Evolutionary conservation across 352 stramenopile species (phyloP), one percentile per base, ranked within the genome.

Genomic region (Pythium coloratum): DNA sequence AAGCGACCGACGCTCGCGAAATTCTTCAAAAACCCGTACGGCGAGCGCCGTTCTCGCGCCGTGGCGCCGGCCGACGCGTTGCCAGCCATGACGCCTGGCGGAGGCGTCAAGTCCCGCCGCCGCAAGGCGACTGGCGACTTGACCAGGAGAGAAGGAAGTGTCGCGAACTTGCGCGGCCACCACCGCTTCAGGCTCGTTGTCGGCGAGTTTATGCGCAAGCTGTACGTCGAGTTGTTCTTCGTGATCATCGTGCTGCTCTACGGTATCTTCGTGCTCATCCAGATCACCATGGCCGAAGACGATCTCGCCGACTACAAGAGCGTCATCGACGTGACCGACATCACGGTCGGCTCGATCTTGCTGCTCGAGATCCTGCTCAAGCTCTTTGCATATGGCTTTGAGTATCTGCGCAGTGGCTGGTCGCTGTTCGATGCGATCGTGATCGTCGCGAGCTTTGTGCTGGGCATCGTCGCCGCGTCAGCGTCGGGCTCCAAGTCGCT

Each of bases 201-300:
- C 6, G 86, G 86, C 61, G 81, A 91, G 59, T 94, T 94, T 65
- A 92, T 96, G 83, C 82, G 81, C 32, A 76, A 89, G 63, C 73
- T 96, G 4, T 88, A 88, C 67, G 88, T 96, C 28, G 85, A 96
- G 69, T 65, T 95, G 28, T 96, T 96, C 62, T 96, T 96, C 69
- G 85, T 93, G 40, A 91, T 94, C 74, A 92, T 95, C 69, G 84
- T 96, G 58, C 77, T 96, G 30, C 77, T 75, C 63, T 94, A 96
- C 70, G 88, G 88, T 32, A 73, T 89, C 40, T 94, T 96, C 53
- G 88, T 95, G 69, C 77, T 91, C 16, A 72, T 91, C 46, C 88
- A 96, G 75, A 88, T 96, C 55, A 83, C 83, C 0, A 84, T 96
- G 76, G 80, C 70, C 28, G 82, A 94, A 13, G 66, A 75, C 10